Evolutionary conservation across 768 basidiomycete species (phyloP), one percentile per base, ranked within the genome.

Genomic region (Candolleomyces eurysporus): DNA sequence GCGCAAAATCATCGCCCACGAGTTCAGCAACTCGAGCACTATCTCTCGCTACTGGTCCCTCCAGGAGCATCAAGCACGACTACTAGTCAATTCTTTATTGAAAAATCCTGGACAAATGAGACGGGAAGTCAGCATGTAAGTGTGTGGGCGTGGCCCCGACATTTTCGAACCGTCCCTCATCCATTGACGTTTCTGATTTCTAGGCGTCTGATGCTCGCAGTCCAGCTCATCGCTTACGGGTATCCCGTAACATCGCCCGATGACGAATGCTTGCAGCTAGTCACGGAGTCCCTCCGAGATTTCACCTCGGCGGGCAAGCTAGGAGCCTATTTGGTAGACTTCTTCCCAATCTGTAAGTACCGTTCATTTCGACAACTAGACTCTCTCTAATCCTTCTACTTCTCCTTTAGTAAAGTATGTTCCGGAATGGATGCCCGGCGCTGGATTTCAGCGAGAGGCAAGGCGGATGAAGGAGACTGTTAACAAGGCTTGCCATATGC

Each of bases 401-500:
- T 32, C n/a, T 14, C 30, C 21, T 26, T 14, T 26, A 56, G 54
- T 64, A 1, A 64, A 55, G 48, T 49, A 64, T 17, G 57, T 64
- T 6, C 63, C 63, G 8, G 60, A 58, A 19, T 61, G 63, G 63
- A 42, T 64, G 17, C 63, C 63, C 0, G 63, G 63, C 0, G 57
- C 63, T 16, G 54, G 51, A 5, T 64, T 64, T 51, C 52, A 64
- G 40, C 39, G 54, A 13, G 54, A 56, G 54, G 54, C 54, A 11
- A 56, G 21, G 39, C 17, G 17, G 3, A 56, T 56, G 54, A 56
- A 56, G 40, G 54, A 32, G 3, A 85, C 83, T 0, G 73, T 88
- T 31, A 66, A 71, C 17, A 78, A 85, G 84, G 30, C 77, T 82
- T 40, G 74, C 73, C 57, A 86, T 86, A 9, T 76, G 82, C 67